Conservation (phyloP, 345 rosid genomes). For the Rhizophora apiculata region DNA sequence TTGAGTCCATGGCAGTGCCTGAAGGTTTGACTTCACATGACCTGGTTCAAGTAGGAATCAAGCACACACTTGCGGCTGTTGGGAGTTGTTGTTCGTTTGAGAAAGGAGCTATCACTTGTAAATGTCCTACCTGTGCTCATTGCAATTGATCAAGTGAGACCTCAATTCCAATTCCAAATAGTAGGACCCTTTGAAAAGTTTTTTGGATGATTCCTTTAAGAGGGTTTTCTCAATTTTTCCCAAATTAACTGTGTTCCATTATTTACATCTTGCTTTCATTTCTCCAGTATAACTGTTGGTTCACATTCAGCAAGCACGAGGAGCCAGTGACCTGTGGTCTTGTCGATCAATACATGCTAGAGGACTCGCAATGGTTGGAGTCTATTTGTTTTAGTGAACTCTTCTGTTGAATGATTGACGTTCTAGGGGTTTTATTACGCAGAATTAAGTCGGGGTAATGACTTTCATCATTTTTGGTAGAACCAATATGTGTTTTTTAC, state of each 20-base stretch:
- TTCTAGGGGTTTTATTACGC: too few species aligned
- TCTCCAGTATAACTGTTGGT: slow-evolving; percentile 86
- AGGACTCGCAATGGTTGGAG: slow-evolving; percentile 79
- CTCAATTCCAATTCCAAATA: slow-evolving; percentile 3
- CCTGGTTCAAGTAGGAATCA: slow-evolving; percentile 70
- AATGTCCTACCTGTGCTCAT: slow-evolving; percentile 84
- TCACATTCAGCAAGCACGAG: slow-evolving; percentile 89
- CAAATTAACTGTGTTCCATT: too few species aligned
- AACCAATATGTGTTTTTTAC: too few species aligned
- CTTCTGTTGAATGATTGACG: background rate
- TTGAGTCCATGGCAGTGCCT: slow-evolving; percentile 54
- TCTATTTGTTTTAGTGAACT: background rate
- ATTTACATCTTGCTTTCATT: slow-evolving; percentile 18
- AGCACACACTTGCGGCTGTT: slow-evolving; percentile 79
- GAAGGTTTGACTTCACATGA: slow-evolving; percentile 72
- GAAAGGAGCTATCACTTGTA: slow-evolving; percentile 83
- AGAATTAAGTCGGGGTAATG: too few species aligned
- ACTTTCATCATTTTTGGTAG: too few species aligned
- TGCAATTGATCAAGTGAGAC: slow-evolving; percentile 89
- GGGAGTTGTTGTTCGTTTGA: slow-evolving; percentile 73
- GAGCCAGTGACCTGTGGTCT: slow-evolving; percentile 79
- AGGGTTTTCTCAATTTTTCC: too few species aligned
- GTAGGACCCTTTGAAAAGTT: background rate
- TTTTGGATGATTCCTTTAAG: background rate
- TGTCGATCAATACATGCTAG: slow-evolving; percentile 72